These are phyloP conservation scores for Fusarium sp. DNA, from an alignment of 2,329 filamentous ascomycete species.

Conservation along the genomic window DNA sequence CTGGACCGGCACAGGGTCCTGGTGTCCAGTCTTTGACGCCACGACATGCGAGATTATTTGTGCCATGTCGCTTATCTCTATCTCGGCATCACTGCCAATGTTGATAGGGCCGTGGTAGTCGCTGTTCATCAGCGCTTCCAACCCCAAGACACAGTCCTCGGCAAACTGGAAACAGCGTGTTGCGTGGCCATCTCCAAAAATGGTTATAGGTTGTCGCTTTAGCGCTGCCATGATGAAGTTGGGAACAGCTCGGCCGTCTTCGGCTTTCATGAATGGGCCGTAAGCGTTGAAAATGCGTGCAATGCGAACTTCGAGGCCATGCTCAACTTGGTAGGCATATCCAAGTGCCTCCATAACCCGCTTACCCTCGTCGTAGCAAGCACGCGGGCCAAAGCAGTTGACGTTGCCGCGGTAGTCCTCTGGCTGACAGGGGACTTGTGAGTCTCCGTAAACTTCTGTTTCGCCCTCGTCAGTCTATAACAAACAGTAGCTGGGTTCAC, in stretches of 20 bases:
- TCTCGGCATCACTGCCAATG: slow-evolving; percentile 34
- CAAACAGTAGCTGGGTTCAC: accelerated
- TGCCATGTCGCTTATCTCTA: slow-evolving; percentile 31
- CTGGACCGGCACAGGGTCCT: slow-evolving; percentile 8
- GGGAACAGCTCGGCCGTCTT: slow-evolving; percentile 31
- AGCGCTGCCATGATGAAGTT: slow-evolving; percentile 39
- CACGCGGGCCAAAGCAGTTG: slow-evolving; percentile 54
- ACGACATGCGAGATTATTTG: slow-evolving; percentile 28
- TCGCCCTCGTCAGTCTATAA: background rate
- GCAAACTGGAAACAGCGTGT: slow-evolving; percentile 34
- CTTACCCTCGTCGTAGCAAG: slow-evolving; percentile 58
- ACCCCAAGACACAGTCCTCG: slow-evolving; percentile 17
- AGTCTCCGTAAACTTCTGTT: slow-evolving; percentile 35
- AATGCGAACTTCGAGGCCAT: slow-evolving; percentile 39
- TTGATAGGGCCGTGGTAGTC: slow-evolving; percentile 29
- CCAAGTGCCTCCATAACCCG: slow-evolving; percentile 52
- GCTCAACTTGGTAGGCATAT: slow-evolving; percentile 43
- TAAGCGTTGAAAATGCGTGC: slow-evolving; percentile 40
- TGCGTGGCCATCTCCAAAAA: slow-evolving; percentile 34
- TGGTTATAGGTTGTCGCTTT: slow-evolving; percentile 26
- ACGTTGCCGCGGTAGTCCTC: slow-evolving; percentile 55
- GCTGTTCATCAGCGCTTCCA: slow-evolving; percentile 36
- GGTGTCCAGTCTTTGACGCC: slow-evolving; percentile 19
- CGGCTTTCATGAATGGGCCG: slow-evolving; percentile 24
- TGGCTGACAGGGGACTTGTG: slow-evolving; percentile 12